Evolutionary conservation across 495 filamentous ascomycete species (phyloP), one percentile per base, ranked within the genome.

Genomic region (Endocarpon pusillum): DNA sequence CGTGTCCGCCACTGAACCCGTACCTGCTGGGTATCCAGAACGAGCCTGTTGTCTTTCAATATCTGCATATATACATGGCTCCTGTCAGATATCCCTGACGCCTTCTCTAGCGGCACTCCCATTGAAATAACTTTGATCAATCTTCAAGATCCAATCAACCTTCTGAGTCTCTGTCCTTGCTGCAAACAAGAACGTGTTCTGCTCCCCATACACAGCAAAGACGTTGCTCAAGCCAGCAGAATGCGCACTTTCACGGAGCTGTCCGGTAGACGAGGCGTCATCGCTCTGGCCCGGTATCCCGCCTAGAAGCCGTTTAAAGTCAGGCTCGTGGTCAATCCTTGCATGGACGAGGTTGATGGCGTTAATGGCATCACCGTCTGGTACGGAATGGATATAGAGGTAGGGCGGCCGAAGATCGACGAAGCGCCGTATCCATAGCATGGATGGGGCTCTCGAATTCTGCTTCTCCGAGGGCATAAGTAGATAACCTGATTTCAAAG

Each of bases 151-250:
- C 89, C 89, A 97, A 48, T 94, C 86, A 17, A 83, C 72, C 59
- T 91, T 92, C 46, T 94, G 83, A 10, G 72, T 60, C 58, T 94
- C 86, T 37, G 69, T 82, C 31, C 83, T 62, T 27, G 82, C 80
- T 17, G 82, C 81, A 56, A 99, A 96, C 33, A 99, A 61, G 69
- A 81, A 99, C 23, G 86, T 91, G 45, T 93, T 94, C 46, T 87
- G 73, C 39, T 75, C 76, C 23, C 81, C 87, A 48, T 94, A 96
- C 30, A 99, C 71, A 9, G 91, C 89, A 62, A 87, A 97, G 23
- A 96, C 75, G 43, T 77, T 77, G 21, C 71, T 66, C 36, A 64
- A 58, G 36, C 19, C 42, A 45, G 35, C 48, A 41, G 33, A 56
- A 51, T 20, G 40, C 19, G 19, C 42, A 47, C 57, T 45, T n/a